Evolutionary conservation across 2,329 filamentous ascomycete genomes (phyloP), one percentile per base, ranked within the genome.

Genomic region (Aspergillus fijiensis): DNA sequence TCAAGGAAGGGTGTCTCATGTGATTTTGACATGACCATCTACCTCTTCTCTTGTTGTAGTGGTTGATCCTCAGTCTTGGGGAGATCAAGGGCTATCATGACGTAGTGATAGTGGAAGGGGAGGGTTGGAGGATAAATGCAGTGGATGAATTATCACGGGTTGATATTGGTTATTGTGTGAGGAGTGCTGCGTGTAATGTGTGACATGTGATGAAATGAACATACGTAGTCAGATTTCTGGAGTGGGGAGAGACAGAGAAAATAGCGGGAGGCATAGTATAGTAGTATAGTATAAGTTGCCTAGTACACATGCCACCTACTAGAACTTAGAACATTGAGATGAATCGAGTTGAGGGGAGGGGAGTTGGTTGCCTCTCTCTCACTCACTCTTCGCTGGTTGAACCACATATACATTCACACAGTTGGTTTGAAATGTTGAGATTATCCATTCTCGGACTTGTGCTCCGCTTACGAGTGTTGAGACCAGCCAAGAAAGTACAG

Each of bases 1-100:
- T 80, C 63, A 80, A 80, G 70, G 79, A 81, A 58, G 79, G 78
- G 47, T 81, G 79, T 66, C 69, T 81, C 63, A 81, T 81, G 79
- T 81, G 48, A 57, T 23, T 23, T 23, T 23, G 23, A 23, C 3
- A 23, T 23, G 23, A 23, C 23, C 23, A 23, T 23, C 23, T 23
- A 23, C 23, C 23, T 23, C 23, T 23, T 23, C 1, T 5, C 4
- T 23, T 23, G 1, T 3, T 9, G 27, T 29, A 29, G 27, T 29
- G 27, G 9, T 29, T 29, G 27, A 29, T 29, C 9, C 27, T 9
- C 27, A 1, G 19, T 21, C 19, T 21, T 21, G 5, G 27, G 27
- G 27, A 29, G 27, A 29, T 29, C 27, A 29, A 10, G 35, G 33
- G 23, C 51, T 27, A 6, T 5, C 16, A 31, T 45, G 54, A 54